phyloP scores from a whole-genome alignment of 176 grass and related monocot genomes.

The Calamus simplicifolius region DNA sequence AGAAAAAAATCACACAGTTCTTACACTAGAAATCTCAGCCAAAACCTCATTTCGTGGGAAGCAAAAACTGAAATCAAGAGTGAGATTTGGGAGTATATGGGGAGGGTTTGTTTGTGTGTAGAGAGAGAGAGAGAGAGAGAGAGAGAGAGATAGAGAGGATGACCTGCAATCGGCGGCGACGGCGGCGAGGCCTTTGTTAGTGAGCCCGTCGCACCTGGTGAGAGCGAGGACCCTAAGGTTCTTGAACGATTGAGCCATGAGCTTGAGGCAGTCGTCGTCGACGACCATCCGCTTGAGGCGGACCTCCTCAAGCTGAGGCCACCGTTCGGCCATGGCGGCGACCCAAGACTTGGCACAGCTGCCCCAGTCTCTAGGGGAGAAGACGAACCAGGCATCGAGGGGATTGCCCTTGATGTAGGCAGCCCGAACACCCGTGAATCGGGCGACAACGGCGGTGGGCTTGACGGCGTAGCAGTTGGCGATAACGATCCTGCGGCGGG shows the following conservation, averaged over 20 bases:
- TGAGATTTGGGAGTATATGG: no score
- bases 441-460: slow-evolving; percentile 27
- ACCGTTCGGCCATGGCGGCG: slow-evolving; percentile 43
- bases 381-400: slow-evolving; percentile 48
- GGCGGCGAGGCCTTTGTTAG: slow-evolving; percentile 34
- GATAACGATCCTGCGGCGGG: slow-evolving; percentile 37
- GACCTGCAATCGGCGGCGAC: slow-evolving; percentile 38
- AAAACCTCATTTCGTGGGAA: no score
- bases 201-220: slow-evolving; percentile 61
- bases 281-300: slow-evolving; percentile 71
- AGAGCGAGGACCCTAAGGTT: slow-evolving; percentile 63
- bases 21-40: no score
- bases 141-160: neutral
- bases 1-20: no score
- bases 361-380: slow-evolving; percentile 43
- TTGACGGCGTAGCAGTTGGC: slow-evolving; percentile 65
- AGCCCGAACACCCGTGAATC: slow-evolving; percentile 44
- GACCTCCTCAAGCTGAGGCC: slow-evolving; percentile 70
- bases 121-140: no score
- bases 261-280: slow-evolving; percentile 69
- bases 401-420: slow-evolving; percentile 60
- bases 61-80: no score
- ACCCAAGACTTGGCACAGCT: slow-evolving; percentile 45
- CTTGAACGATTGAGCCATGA: slow-evolving; percentile 49
- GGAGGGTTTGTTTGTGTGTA: no score